Base-by-base conservation (phyloP, 108 stramenopile species). In the Aurantiochytrium sp. region DNA sequence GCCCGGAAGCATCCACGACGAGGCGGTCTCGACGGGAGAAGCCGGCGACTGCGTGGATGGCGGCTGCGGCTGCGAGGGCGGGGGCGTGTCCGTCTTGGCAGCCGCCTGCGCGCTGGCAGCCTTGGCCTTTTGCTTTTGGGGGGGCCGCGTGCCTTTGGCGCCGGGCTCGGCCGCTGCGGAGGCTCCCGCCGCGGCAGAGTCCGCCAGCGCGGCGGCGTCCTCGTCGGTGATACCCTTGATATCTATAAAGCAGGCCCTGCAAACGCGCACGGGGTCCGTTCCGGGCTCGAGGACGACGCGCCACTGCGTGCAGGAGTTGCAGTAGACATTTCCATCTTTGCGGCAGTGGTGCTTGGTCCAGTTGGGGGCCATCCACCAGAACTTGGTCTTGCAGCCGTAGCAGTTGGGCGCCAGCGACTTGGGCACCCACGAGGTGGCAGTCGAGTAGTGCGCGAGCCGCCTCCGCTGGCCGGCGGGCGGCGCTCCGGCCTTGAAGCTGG, bases 331-430 rank as follows among this genome's bases (percentile, higher is more conserved):
- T 81, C 73, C 73, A 24, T 24, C 12, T 27, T n/a, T 48, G n/a
- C 73, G 73, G 30, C 73, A 81, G 45, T 81, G 73, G 0, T 81
- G 73, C 45, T 48, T 81, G 12, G 73, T 81, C 73, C 73, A 81
- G 19, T 48, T 48, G 0, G 59, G 59, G 8, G 59, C 59, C n/a
- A 48, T n/a, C 39, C 39, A 81, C 42, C 73, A 41, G 4, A 81
- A 81, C 39, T 81, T 48, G 0, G 45, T 48, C 45, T 81, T 81
- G 73, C 73, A 81, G 0, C 45, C 45, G 39, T 81, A 81, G 2
- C 73, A 81, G 6, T 22, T 12, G n/a, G 73, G 39, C 6, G 73
- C 73, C 1, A 81, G 39, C 0, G 36, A 17, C 17, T 81, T 48
- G 45, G 73, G 73, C 6, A 81, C 36, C 73, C 73, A 81, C 73